Percentiles rank a stretch among this genome's conserved stretches.
Conservation (phyloP, 2,329 filamentous ascomycete genomes). For the Colletotrichum sp. region DNA sequence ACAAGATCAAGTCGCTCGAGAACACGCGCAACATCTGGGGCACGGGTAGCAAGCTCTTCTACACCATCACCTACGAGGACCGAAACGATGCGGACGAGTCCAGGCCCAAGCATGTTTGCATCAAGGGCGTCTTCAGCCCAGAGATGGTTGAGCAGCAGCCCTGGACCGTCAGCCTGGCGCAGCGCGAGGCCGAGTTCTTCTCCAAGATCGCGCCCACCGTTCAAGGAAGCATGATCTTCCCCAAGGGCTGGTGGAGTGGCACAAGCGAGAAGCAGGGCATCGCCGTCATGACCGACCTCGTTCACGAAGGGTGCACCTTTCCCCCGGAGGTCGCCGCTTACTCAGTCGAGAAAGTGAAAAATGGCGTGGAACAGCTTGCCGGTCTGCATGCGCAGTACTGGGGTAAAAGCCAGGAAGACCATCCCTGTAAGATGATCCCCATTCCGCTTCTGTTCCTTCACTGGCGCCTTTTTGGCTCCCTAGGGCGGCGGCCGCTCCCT, state of each 20-base stretch:
- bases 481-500: background rate
- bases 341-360: slow-evolving; percentile 33
- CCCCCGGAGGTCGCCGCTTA: slow-evolving; percentile 32
- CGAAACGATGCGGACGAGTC: slow-evolving; percentile 5
- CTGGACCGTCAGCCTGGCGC: slow-evolving; percentile 31
- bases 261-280: slow-evolving; percentile 38
- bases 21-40: slow-evolving; percentile 28
- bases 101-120: slow-evolving; percentile 30
- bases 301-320: slow-evolving; percentile 34
- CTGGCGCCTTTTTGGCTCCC: background rate
- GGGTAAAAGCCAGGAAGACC: slow-evolving; percentile 30
- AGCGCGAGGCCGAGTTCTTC: slow-evolving; percentile 42
- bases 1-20: slow-evolving; percentile 23
- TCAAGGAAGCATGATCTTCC: slow-evolving; percentile 25
- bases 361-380: slow-evolving; percentile 42
- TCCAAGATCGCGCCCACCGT: slow-evolving; percentile 32
- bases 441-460: background rate
- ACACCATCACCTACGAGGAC: slow-evolving; percentile 30
- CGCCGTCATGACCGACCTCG: slow-evolving; percentile 40
- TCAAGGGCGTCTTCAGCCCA: slow-evolving; percentile 43
- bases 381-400: slow-evolving; percentile 43
- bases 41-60: slow-evolving; percentile 32
- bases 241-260: slow-evolving; percentile 40
- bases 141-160: slow-evolving; percentile 34
- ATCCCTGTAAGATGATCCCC: slow-evolving; percentile 23